These are phyloP conservation scores for Golubevia sp. DNA, from an alignment of 1,284 basidiomycete genomes.

Conservation along the genomic window DNA sequence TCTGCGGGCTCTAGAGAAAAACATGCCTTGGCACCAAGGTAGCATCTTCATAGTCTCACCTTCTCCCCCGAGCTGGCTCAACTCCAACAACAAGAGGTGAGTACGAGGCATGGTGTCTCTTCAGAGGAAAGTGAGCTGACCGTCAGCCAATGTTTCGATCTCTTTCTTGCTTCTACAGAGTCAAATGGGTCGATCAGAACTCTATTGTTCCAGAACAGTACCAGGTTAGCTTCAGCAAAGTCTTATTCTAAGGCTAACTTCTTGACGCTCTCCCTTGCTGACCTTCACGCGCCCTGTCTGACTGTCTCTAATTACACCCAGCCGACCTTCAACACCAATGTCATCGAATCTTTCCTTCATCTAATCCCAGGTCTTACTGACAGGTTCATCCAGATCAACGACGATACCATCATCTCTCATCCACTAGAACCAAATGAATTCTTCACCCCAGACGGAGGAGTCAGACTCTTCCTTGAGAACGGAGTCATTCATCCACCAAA, in stretches of 20 bases:
- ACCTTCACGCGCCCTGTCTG: too few relatives aligned
- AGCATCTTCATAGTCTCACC: conserved; percentile 6
- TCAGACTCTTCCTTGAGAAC: conserved; percentile 8
- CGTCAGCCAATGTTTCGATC: too few relatives aligned
- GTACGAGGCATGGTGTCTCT: too few relatives aligned
- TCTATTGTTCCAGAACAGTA: not conserved
- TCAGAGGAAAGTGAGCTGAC: too few relatives aligned
- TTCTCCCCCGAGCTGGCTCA: conserved; percentile 6
- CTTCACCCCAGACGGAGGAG: conserved; percentile 5
- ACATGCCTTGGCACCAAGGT: conserved; percentile 11
- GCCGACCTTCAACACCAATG: conserved; percentile 11
- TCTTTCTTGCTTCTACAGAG: not conserved
- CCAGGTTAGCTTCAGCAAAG: too few relatives aligned
- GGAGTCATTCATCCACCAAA: not conserved
- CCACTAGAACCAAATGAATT: conserved; percentile 9
- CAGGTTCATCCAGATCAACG: conserved; percentile 10
- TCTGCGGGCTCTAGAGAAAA: not conserved
- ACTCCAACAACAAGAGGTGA: conserved; percentile 3
- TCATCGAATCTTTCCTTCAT: conserved; percentile 7
- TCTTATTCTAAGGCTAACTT: too few relatives aligned
- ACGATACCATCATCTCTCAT: conserved; percentile 5
- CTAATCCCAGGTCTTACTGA: conserved; percentile 7
- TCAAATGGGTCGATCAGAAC: conserved; percentile 8
- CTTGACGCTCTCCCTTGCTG: too few relatives aligned
- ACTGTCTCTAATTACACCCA: too few relatives aligned